These are phyloP conservation scores for Cercis canadensis DNA, from an alignment of 306 rosid genomes.

Conservation along the genomic window DNA sequence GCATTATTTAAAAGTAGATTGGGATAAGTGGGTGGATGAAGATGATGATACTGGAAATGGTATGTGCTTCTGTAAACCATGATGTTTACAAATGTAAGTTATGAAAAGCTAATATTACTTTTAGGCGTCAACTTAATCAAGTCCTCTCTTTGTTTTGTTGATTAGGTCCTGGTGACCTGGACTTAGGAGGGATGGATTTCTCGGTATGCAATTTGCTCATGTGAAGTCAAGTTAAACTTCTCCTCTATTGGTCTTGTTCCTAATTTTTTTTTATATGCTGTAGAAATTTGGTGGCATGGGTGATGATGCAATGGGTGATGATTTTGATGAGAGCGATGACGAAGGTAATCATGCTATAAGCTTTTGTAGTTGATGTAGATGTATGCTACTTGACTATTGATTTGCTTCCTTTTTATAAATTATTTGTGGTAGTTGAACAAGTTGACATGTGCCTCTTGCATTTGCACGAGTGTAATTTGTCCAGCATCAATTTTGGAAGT, in stretches of 20 bases:
- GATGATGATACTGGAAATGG: slow-evolving; percentile 82
- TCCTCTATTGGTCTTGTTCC: neutral
- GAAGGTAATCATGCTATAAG: slow-evolving; percentile 52
- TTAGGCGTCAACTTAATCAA: slow-evolving; percentile 4
- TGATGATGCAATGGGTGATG: slow-evolving; percentile 63
- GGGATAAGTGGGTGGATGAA: slow-evolving; percentile 98
- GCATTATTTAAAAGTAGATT: slow-evolving; percentile 88
- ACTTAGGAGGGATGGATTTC: slow-evolving; percentile 96
- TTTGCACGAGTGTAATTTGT: no score
- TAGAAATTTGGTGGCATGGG: slow-evolving; percentile 87
- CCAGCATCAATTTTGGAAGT: no score
- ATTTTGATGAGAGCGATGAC: slow-evolving; percentile 71
- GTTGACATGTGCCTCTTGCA: no score
- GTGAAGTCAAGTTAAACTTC: neutral
- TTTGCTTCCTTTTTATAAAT: neutral
- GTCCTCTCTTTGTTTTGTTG: slow-evolving; percentile 19
- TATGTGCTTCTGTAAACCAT: slow-evolving; percentile 7
- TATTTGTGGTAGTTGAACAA: no score
- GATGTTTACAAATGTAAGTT: neutral
- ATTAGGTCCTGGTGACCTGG: slow-evolving; percentile 60
- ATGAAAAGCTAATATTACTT: neutral
- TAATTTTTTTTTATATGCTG: slow-evolving; percentile 33
- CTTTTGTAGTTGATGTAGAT: slow-evolving; percentile 25
- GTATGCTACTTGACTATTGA: neutral
- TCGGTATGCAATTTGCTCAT: slow-evolving; percentile 63